Evolutionary conservation across 139 green algal species (phyloP).

Genomic region (Chlamydomonas schloesseri): DNA sequence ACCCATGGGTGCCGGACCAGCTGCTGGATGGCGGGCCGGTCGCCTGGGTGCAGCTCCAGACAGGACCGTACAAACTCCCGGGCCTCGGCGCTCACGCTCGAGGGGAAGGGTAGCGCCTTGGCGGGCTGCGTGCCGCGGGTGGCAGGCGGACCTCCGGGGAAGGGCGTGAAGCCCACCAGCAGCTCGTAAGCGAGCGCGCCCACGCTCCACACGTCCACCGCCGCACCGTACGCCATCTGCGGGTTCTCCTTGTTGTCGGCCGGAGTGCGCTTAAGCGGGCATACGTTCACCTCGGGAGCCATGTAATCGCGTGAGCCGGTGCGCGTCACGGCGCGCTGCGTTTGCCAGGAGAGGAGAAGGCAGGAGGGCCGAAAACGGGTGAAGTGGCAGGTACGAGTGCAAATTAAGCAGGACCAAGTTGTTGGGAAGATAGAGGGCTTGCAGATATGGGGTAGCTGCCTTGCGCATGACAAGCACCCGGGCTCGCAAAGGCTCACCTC

Average conservation of each 20-base stretch:
- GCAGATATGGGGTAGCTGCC: too few relatives aligned
- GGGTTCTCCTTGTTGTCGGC: slow-evolving; percentile 51
- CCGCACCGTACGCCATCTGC: slow-evolving; percentile 37
- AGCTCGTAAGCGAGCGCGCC: slow-evolving; percentile 70
- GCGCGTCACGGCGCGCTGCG: neutral
- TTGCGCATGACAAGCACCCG: too few relatives aligned
- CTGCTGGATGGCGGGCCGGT: slow-evolving; percentile 47
- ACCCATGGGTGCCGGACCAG: slow-evolving; percentile 60
- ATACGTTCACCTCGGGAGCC: slow-evolving; percentile 52
- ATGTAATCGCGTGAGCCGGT: slow-evolving; percentile 51
- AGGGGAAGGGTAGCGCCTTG: slow-evolving; percentile 13
- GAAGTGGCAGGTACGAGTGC: neutral
- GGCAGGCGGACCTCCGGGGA: neutral
- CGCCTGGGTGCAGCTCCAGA: slow-evolving; percentile 27
- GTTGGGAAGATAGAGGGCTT: too few relatives aligned
- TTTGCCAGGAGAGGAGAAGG: neutral
- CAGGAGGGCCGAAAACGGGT: neutral
- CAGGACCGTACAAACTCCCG: slow-evolving; percentile 31
- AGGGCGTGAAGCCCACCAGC: slow-evolving; percentile 38
- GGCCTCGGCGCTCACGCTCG: slow-evolving; percentile 34
- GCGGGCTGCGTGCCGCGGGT: neutral
- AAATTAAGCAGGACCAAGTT: too few relatives aligned
- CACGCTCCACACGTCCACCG: slow-evolving; percentile 50
- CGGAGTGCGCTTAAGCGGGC: slow-evolving; percentile 50
- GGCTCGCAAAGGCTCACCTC: too few relatives aligned